Evolutionary conservation across 192 early-diverging fungal species (phyloP).

Genomic region (Pilaira anomala): DNA sequence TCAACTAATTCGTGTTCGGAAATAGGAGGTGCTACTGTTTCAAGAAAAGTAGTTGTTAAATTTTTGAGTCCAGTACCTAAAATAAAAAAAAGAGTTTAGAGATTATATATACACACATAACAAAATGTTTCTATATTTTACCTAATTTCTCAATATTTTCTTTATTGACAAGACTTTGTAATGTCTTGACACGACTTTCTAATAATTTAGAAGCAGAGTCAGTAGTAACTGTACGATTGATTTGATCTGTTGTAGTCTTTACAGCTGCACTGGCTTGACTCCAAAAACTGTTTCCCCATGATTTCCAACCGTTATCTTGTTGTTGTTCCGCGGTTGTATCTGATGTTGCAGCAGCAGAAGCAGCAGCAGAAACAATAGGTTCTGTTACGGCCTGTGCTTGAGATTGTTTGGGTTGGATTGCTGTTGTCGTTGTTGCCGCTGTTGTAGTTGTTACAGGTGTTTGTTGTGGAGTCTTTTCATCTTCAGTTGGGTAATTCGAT

Average conservation of each 20-base stretch:
- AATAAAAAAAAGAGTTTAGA: background rate
- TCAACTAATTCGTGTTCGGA: conserved; percentile 60
- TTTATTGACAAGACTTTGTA: conserved; percentile 45
- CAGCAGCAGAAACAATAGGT: too few relatives aligned
- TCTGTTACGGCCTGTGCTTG: background rate
- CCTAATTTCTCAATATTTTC: conserved; percentile 60
- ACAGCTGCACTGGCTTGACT: conserved; percentile 55
- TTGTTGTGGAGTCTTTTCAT: background rate
- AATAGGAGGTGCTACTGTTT: conserved; percentile 58
- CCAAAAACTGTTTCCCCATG: conserved; percentile 49
- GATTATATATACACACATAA: background rate
- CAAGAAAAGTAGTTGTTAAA: conserved; percentile 47
- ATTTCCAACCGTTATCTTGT: conserved; percentile 25
- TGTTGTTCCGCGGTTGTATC: background rate
- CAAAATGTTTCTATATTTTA: conserved; percentile 22
- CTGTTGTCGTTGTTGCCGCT: background rate
- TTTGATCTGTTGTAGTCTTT: conserved; percentile 53
- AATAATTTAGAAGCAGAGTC: conserved; percentile 42
- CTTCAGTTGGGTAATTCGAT: conserved; percentile 21
- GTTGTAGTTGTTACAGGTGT: conserved; percentile 3
- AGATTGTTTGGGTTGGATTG: background rate
- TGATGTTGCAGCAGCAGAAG: background rate
- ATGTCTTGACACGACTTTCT: conserved; percentile 50
- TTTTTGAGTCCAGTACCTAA: conserved; percentile 50
- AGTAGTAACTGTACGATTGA: conserved; percentile 49